Conservation (phyloP, 306 rosid species). For the Inga oerstediana region DNA sequence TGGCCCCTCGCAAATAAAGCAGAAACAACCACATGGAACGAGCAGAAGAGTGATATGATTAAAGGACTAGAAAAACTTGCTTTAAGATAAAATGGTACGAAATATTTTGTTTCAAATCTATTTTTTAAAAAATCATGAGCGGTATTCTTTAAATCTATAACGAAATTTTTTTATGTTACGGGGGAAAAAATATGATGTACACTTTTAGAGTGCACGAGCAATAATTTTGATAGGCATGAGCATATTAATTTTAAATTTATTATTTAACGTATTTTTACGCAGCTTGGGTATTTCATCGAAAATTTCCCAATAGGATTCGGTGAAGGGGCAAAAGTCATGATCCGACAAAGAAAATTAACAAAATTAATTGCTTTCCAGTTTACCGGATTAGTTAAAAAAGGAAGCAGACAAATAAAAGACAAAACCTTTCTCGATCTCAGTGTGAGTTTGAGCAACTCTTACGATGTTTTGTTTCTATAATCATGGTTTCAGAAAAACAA, state of each 20-base stretch:
- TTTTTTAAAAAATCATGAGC: neutral
- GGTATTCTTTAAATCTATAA: neutral
- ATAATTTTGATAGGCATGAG: neutral
- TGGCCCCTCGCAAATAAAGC: neutral
- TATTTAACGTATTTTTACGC: neutral
- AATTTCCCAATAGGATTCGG: neutral
- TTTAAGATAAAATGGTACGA: neutral
- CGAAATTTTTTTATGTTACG: neutral
- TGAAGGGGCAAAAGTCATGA: neutral
- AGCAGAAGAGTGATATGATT: neutral
- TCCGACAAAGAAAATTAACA: neutral
- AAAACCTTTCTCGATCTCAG: neutral
- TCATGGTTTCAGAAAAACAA: too few relatives aligned
- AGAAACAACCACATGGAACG: neutral
- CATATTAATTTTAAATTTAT: neutral
- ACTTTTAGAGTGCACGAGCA: neutral
- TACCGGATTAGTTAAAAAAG: neutral
- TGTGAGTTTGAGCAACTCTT: too few relatives aligned
- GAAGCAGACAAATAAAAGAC: neutral
- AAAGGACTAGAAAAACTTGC: neutral
- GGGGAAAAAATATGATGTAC: neutral
- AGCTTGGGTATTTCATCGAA: neutral
- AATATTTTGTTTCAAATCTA: neutral
- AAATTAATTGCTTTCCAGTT: neutral
- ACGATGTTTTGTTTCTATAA: too few relatives aligned